Conservation (phyloP, 2,329 filamentous ascomycete genomes). For the Xylariaceae sp. region DNA sequence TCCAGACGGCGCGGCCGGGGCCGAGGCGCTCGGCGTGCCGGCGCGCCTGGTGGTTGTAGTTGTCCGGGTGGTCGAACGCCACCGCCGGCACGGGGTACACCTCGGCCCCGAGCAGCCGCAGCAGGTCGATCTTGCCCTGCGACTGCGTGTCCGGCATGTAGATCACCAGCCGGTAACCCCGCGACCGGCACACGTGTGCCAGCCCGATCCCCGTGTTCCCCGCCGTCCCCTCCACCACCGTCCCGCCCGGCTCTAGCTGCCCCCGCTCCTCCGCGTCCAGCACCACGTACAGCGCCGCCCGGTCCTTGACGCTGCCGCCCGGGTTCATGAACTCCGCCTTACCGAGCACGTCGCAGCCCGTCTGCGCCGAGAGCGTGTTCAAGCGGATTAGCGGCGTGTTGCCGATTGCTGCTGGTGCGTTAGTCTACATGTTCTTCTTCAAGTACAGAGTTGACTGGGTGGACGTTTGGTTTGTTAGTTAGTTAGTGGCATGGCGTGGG, state of each 20-base stretch:
- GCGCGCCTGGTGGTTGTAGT: constrained; percentile 96
- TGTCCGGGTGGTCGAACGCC: constrained; percentile 89
- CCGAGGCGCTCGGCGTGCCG: constrained; percentile 84
- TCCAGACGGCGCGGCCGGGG: constrained; percentile 82
- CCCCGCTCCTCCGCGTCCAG: constrained; percentile 90
- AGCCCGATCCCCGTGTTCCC: constrained; percentile 98
- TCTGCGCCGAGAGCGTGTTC: constrained; percentile 84
- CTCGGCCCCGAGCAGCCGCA: constrained; percentile 88
- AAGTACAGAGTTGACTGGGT: background rate
- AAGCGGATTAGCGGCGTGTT: constrained; percentile 94
- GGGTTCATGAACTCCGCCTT: constrained; percentile 99
- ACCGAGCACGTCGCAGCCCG: constrained; percentile 90
- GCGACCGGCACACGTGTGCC: constrained; percentile 90
- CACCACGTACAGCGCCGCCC: constrained; percentile 91
- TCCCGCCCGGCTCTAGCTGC: constrained; percentile 80
- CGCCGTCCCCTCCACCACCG: constrained; percentile 94
- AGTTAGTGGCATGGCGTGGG: background rate
- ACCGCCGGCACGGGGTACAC: constrained; percentile 96
- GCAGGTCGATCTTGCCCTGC: constrained; percentile 93
- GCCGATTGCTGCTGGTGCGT: constrained; percentile 75
- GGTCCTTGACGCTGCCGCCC: constrained; percentile 93
- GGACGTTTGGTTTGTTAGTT: no score
- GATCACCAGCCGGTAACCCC: constrained; percentile 93
- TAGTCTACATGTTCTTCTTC: constrained; percentile 1
- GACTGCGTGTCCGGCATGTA: constrained; percentile 99